phyloP scores from a whole-genome alignment of 1,139 yeast species.

The Pichia sorboxylosa region DNA sequence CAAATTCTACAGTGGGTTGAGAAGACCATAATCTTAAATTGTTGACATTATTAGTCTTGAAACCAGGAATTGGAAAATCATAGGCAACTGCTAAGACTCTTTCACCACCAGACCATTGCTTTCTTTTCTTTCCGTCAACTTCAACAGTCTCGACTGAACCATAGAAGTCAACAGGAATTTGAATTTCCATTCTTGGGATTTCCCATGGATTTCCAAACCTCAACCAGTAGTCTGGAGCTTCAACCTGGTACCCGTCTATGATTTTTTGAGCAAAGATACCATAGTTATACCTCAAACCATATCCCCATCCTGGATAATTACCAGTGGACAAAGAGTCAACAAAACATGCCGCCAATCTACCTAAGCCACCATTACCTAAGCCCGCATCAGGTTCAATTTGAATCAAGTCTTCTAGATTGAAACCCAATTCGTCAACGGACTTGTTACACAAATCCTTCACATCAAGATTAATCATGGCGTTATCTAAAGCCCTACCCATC shows the following conservation, averaged over 20 bases:
- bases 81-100: conserved; percentile 84
- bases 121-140: conserved; percentile 38
- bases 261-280: conserved; percentile 90
- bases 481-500: conserved; percentile 94
- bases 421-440: conserved; percentile 73
- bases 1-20: conserved; percentile 83
- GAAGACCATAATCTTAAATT: conserved; percentile 88
- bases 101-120: conserved; percentile 82
- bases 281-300: conserved; percentile 84
- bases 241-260: conserved; percentile 87
- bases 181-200: conserved; percentile 74
- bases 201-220: conserved; percentile 89
- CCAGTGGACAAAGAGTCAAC: conserved; percentile 81
- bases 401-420: conserved; percentile 75
- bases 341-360: conserved; percentile 90
- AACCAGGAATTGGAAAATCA: conserved; percentile 92
- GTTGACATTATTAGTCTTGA: conserved; percentile 71
- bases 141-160: conserved; percentile 53
- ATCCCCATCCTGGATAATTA: conserved; percentile 93
- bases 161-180: conserved; percentile 85
- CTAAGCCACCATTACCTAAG: conserved; percentile 90
- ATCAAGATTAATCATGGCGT: conserved; percentile 74
- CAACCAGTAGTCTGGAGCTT: conserved; percentile 90
- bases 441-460: conserved; percentile 27
- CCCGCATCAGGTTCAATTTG: conserved; percentile 91